These are phyloP conservation scores for Neurospora cerealis DNA, from an alignment of 495 filamentous ascomycete species.

Conservation along the genomic window DNA sequence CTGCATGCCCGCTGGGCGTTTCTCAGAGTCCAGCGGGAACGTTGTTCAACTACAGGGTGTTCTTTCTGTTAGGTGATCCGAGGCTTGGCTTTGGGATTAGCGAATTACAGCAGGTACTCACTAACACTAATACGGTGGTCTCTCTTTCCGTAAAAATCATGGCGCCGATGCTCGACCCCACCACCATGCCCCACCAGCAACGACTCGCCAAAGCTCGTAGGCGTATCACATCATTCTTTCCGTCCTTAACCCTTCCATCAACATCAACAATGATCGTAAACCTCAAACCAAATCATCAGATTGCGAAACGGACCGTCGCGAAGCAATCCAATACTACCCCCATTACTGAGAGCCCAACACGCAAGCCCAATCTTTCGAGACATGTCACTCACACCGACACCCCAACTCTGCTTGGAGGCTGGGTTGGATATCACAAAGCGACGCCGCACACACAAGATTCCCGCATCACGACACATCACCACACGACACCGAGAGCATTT, in stretches of 20 bases:
- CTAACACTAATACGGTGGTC: neutral
- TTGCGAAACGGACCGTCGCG: neutral
- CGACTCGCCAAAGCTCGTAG: neutral
- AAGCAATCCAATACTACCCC: fast-evolving
- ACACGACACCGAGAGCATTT: neutral
- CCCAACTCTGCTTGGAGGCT: neutral
- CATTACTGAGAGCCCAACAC: fast-evolving
- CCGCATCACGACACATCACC: neutral
- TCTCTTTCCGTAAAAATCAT: neutral
- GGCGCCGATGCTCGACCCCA: neutral
- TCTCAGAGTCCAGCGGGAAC: neutral
- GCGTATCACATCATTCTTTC: neutral
- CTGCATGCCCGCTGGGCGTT: too few relatives aligned
- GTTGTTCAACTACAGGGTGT: neutral
- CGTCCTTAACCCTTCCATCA: neutral
- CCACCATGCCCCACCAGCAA: neutral
- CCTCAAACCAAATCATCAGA: neutral
- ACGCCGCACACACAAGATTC: neutral
- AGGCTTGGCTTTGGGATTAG: neutral
- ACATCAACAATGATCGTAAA: neutral
- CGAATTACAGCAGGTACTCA: fast-evolving
- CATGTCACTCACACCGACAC: neutral
- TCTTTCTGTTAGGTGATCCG: neutral
- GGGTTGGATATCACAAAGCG: neutral
- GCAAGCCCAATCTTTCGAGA: neutral